These are phyloP conservation scores for Penicilliopsis zonata DNA, from an alignment of 495 filamentous ascomycete genomes.

Conservation along the genomic window DNA sequence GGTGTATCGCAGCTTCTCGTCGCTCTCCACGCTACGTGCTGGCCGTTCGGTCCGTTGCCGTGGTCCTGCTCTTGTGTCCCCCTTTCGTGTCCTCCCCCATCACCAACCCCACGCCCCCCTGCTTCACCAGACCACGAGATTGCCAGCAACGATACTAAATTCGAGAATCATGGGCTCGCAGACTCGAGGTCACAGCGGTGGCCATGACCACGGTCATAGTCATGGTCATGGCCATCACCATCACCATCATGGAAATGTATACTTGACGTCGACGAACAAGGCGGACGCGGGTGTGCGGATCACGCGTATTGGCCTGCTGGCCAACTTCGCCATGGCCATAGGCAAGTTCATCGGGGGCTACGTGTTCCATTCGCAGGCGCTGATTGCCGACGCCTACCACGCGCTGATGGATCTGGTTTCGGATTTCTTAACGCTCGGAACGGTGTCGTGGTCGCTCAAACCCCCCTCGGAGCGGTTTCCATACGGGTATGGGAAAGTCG, in stretches of 20 bases:
- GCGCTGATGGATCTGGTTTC: conserved; percentile 89
- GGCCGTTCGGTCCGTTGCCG: too few species aligned
- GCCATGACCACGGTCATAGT: too few species aligned
- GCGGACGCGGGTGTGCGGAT: conserved; percentile 91
- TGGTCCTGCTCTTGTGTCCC: too few species aligned
- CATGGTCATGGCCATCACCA: conserved; percentile 44
- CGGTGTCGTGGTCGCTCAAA: conserved; percentile 80
- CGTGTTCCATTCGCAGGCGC: conserved; percentile 82
- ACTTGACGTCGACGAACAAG: conserved; percentile 78
- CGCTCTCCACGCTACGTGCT: too few species aligned
- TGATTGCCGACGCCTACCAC: conserved; percentile 92
- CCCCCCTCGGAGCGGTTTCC: conserved; percentile 75
- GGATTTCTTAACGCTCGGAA: conserved; percentile 85
- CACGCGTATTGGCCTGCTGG: conserved; percentile 80
- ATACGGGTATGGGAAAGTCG: conserved; percentile 90
- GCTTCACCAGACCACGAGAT: not conserved
- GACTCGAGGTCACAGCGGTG: conserved; percentile 19
- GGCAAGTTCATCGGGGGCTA: conserved; percentile 88
- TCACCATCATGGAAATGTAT: conserved; percentile 79
- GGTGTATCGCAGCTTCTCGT: too few species aligned
- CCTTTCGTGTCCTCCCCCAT: too few species aligned
- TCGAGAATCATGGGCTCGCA: conserved; percentile 32
- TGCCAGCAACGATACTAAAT: conserved; percentile 1
- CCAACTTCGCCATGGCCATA: conserved; percentile 89
- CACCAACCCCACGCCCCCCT: too few species aligned